These are phyloP conservation scores for Saturnispora dispora DNA, from an alignment of 805 yeast genomes.

Conservation along the genomic window DNA sequence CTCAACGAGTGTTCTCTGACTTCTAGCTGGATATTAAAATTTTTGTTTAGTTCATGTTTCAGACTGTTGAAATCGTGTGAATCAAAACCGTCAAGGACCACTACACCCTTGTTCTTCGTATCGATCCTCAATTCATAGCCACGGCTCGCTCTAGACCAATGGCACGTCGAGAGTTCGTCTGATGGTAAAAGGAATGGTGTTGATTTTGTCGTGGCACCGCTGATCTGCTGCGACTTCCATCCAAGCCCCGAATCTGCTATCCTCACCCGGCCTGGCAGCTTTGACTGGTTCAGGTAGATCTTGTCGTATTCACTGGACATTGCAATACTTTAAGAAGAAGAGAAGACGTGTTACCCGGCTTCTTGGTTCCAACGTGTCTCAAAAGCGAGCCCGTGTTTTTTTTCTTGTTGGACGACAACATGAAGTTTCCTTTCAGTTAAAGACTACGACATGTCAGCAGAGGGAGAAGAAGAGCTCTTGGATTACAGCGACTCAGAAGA, in stretches of 20 bases:
- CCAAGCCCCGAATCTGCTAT: conserved; percentile 96
- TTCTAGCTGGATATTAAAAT: conserved; percentile 66
- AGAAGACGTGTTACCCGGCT: conserved; percentile 1
- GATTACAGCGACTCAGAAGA: conserved; percentile 99
- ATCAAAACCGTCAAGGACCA: conserved; percentile 87
- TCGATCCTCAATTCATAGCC: conserved; percentile 86
- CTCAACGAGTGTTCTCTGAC: conserved; percentile 83
- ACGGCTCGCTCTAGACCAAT: conserved; percentile 90
- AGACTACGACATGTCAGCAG: conserved; percentile 63
- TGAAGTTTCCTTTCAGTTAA: not conserved
- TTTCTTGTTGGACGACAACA: not conserved
- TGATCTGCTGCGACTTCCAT: conserved; percentile 55
- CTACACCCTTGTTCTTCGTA: conserved; percentile 80
- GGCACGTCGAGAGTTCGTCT: conserved; percentile 67
- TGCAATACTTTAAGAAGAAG: not conserved
- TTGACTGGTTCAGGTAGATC: conserved; percentile 82
- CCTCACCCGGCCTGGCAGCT: conserved; percentile 79
- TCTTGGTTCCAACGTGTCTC: not conserved
- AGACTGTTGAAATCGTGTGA: conserved; percentile 70
- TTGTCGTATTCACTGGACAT: conserved; percentile 67
- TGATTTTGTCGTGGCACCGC: conserved; percentile 40
- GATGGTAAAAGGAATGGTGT: conserved; percentile 86
- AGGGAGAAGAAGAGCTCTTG: conserved; percentile 98
- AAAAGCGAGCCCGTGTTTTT: not conserved
- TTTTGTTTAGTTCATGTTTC: conserved; percentile 74